A percentile compares a stretch with the other conserved stretches of the same genome.
phyloP scores from a whole-genome alignment of 2,329 filamentous ascomycete genomes.

The Talaromyces sp. region DNA sequence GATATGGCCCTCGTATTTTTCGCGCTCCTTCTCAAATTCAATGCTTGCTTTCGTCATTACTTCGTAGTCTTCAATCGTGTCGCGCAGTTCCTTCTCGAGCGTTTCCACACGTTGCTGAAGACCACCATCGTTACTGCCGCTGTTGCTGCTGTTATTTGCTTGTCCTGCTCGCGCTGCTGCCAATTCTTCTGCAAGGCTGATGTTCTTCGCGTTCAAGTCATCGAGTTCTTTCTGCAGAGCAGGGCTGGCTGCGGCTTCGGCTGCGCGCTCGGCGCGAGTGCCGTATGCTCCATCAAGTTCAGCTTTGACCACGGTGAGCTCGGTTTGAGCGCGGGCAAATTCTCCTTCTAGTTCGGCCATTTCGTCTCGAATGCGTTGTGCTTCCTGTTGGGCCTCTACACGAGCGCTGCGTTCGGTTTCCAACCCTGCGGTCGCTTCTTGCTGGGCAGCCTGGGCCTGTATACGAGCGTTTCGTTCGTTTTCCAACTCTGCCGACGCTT shows the following conservation, averaged over 20 bases:
- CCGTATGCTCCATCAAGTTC: conserved; percentile 96
- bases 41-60: conserved; percentile 64
- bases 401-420: conserved; percentile 8
- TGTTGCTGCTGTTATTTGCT: conserved; percentile 19
- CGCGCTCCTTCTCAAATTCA: conserved; percentile 66
- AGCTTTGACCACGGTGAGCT: conserved; percentile 84
- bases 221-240: conserved; percentile 57
- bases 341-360: conserved; percentile 55
- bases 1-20: conserved; percentile 58
- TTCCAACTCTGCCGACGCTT: conserved; percentile 23
- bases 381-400: conserved; percentile 18
- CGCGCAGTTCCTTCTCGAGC: conserved; percentile 61
- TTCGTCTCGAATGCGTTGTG: conserved; percentile 43
- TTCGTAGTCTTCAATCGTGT: conserved; percentile 66
- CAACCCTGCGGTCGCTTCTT: conserved; percentile 20
- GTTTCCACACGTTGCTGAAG: conserved; percentile 46
- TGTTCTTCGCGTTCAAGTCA: conserved; percentile 46
- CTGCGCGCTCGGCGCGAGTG: conserved; percentile 61
- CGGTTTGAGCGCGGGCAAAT: conserved; percentile 62
- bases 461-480: conserved; percentile 24
- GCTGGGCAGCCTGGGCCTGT: conserved; percentile 19
- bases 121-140: conserved; percentile 26
- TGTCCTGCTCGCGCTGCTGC: conserved; percentile 34
- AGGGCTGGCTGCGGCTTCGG: conserved; percentile 57
- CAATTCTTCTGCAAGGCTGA: conserved; percentile 43